These are phyloP conservation scores for Suillus paluster DNA, from an alignment of 768 basidiomycete species.

Conservation along the genomic window DNA sequence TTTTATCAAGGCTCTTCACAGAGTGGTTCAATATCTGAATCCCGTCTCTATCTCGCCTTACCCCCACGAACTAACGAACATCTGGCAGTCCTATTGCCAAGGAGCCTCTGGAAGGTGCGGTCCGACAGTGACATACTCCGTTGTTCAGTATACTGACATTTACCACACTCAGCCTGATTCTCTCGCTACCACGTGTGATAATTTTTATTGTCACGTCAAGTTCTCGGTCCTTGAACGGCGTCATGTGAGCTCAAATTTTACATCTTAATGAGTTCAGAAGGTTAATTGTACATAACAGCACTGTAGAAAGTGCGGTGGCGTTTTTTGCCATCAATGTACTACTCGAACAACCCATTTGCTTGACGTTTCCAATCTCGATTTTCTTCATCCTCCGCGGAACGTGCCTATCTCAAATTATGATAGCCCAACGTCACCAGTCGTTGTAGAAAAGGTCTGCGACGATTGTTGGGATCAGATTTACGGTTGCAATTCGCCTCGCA, in stretches of 20 bases:
- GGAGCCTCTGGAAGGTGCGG: conserved; percentile 74
- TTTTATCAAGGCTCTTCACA: conserved; percentile 26
- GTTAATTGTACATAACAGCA: conserved; percentile 52
- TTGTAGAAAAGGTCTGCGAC: conserved; percentile 69
- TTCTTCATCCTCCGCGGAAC: conserved; percentile 73
- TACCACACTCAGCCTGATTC: conserved; percentile 56
- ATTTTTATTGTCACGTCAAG: conserved; percentile 64
- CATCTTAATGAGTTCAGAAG: conserved; percentile 6
- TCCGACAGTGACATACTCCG: conserved; percentile 2
- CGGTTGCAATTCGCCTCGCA: conserved; percentile 49
- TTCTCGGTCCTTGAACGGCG: conserved; percentile 76
- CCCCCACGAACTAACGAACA: conserved; percentile 60
- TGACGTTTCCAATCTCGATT: conserved; percentile 71
- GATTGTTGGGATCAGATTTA: conserved; percentile 79
- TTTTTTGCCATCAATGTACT: conserved; percentile 72
- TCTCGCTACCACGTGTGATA: conserved; percentile 68
- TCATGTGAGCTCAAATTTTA: conserved; percentile 55
- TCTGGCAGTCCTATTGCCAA: conserved; percentile 74
- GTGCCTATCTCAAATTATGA: conserved; percentile 61
- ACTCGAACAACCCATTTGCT: conserved; percentile 64
- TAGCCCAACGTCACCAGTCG: conserved; percentile 62
- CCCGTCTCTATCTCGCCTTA: conserved; percentile 19
- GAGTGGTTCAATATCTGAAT: conserved; percentile 19
- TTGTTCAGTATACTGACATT: conserved; percentile 15
- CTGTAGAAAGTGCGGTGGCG: conserved; percentile 83